A percentile compares a stretch with the other conserved stretches of the same genome.
phyloP scores from a whole-genome alignment of 768 basidiomycete genomes.

The Leccinum imitatum region DNA sequence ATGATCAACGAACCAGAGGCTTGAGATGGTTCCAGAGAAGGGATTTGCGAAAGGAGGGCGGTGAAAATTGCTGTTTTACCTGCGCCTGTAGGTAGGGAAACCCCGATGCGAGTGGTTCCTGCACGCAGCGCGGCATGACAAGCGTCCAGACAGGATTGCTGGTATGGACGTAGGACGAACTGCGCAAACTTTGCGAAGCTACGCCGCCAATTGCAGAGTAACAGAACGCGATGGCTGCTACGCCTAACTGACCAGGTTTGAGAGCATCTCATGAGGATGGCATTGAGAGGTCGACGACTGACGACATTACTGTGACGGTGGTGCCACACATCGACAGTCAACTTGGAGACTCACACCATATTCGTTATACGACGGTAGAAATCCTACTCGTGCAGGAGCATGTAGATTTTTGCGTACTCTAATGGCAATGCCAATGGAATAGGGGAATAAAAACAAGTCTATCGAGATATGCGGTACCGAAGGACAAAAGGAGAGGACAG shows the following conservation, averaged over 20 bases:
- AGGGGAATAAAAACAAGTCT: constrained; percentile 36
- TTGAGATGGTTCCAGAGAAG: constrained; percentile 40
- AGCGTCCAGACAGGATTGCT: constrained; percentile 74
- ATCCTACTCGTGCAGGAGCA: constrained; percentile 26
- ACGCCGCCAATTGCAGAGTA: constrained; percentile 3
- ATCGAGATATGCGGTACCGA: constrained; percentile 27
- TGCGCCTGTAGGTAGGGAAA: constrained; percentile 82
- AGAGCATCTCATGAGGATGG: constrained; percentile 15
- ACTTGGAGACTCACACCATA: constrained; percentile 8
- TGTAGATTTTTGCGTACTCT: constrained; percentile 23
- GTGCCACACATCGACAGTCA: not conserved
- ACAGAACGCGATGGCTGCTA: not conserved
- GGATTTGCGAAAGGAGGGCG: constrained; percentile 67
- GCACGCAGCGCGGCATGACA: constrained; percentile 68
- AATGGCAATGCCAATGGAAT: constrained; percentile 19
- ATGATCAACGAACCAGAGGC: constrained; percentile 73
- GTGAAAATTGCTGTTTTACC: constrained; percentile 94
- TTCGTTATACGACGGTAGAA: constrained; percentile 16
- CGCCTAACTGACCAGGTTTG: not conserved
- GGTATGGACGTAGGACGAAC: constrained; percentile 76
- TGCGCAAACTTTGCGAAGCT: constrained; percentile 2
- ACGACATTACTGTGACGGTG: not conserved
- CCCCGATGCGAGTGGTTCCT: constrained; percentile 76
- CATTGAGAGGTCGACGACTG: not conserved
- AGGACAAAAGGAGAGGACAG: constrained; percentile 31